These are phyloP conservation scores for Amphirosellinia nigrospora DNA, from an alignment of 495 filamentous ascomycete genomes.

Conservation along the genomic window DNA sequence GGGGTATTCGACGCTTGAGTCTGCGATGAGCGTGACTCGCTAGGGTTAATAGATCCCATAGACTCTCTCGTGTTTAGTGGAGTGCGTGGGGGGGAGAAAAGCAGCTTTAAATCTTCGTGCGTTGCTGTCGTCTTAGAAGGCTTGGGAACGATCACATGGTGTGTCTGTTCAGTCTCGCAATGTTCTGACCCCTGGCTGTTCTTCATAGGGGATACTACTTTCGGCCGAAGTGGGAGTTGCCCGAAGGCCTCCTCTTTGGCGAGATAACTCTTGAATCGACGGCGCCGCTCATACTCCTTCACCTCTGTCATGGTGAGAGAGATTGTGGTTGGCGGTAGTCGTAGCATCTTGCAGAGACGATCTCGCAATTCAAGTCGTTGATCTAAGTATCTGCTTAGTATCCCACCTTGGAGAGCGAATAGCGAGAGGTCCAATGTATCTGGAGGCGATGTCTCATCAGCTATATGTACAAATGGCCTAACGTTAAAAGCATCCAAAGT, in stretches of 20 bases:
- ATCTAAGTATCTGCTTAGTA: background rate
- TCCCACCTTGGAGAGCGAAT: background rate
- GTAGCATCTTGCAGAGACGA: conserved; percentile 56
- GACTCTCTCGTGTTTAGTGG: conserved; percentile 25
- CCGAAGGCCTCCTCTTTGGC: conserved; percentile 33
- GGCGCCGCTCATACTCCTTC: conserved; percentile 51
- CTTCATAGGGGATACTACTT: conserved; percentile 5
- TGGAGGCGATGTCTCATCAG: background rate
- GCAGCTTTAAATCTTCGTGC: conserved; percentile 28
- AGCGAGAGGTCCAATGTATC: background rate
- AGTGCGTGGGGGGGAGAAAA: conserved; percentile 27
- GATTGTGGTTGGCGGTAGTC: conserved; percentile 59
- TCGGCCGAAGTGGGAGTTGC: conserved; percentile 30
- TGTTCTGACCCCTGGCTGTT: conserved; percentile 28
- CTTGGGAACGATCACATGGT: conserved; percentile 10
- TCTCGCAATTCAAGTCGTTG: background rate
- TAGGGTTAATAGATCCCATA: conserved; percentile 24
- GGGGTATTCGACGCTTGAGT: conserved; percentile 27
- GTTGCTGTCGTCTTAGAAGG: conserved; percentile 1
- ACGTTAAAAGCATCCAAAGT: background rate
- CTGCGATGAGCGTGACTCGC: conserved; percentile 27
- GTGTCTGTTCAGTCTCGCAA: conserved; percentile 19
- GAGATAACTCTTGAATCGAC: conserved; percentile 46
- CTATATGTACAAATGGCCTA: background rate
- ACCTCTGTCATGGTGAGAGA: conserved; percentile 61